Conservation (phyloP, 1,284 basidiomycete genomes). For the Tilletia caries region DNA sequence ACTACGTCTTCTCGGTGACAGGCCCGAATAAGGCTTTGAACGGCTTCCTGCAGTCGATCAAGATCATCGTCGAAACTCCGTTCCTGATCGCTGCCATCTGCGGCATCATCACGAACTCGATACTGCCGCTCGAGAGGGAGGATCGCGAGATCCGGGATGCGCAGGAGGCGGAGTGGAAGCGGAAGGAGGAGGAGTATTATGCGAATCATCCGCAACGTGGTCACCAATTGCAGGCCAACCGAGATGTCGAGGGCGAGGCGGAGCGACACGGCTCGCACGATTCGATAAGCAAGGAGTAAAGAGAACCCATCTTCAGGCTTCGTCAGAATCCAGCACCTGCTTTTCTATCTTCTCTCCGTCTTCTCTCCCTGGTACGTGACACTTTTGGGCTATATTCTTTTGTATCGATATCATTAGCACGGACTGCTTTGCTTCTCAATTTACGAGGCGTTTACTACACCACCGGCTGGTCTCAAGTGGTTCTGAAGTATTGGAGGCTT, state of each 20-base stretch:
- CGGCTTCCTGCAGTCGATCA: slow-evolving; percentile 65
- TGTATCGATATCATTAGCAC: too few relatives aligned
- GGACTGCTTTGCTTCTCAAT: too few relatives aligned
- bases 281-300: not conserved
- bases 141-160: slow-evolving; percentile 21
- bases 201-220: not conserved
- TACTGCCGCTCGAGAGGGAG: slow-evolving; percentile 40
- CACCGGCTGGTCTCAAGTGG: too few relatives aligned
- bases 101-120: slow-evolving; percentile 36
- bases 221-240: not conserved
- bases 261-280: slow-evolving; percentile 2
- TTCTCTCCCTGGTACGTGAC: not conserved
- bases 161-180: slow-evolving; percentile 1
- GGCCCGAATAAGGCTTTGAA: slow-evolving; percentile 63
- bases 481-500: too few relatives aligned
- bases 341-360: not conserved
- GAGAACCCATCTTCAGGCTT: not conserved
- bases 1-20: slow-evolving; percentile 56
- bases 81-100: slow-evolving; percentile 67
- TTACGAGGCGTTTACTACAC: too few relatives aligned
- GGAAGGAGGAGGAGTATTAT: slow-evolving; percentile 10
- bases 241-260: slow-evolving; percentile 13
- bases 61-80: slow-evolving; percentile 32
- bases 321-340: not conserved
- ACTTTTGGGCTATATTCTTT: too few relatives aligned